Base-by-base conservation (phyloP, 129 eudicot species). In the Pseudognaphalium luteoalbum region DNA sequence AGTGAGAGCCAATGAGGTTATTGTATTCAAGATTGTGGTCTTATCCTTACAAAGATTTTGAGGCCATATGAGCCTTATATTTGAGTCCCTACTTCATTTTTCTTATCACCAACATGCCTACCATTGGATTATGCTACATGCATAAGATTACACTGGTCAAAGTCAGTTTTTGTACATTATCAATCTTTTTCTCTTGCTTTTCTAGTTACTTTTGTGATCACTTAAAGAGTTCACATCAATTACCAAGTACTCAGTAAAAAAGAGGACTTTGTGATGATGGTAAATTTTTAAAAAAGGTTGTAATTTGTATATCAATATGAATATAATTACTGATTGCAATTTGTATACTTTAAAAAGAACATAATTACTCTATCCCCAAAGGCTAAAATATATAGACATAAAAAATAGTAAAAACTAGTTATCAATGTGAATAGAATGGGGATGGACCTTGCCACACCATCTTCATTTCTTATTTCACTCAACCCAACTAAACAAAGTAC, bases 11-110 rank as follows among this genome's bases (percentile, higher is more conserved):
- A 86, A 86, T 84, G 80, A 81, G 81, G 66, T 72, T 79, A 65
- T 29, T 54, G 81, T 50, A 75, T 72, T 76, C 25, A 70, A 74
- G 90, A 88, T 88, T 85, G 82, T 79, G 77, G 42, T 85, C 89
- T 90, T 91, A 88, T 91, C 97, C 97, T 77, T 57, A 7, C 54
- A 21, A 60, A 76, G 88, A 70, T 78, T 78, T 67, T 71, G 87
- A 80, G 37, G 78, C 21, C 79, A 76, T 86, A 3, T 67, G 54
- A 77, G 77, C 94, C 95, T 76, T 88, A 74, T 68, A 62, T 86
- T 83, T 54, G n/a, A 63, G 63, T 68, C 84, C 86, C 83, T 68
- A 80, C 71, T 32, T 21, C 9, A 42, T 11, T 57, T 82, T 77
- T 85, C 90, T 86, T 91, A 86, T 88, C 94, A 79, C 83, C 65